A percentile compares a stretch with the other conserved stretches of the same genome.
Conservation (phyloP, 1,284 basidiomycete genomes). For the Porogramme epimiltina region DNA sequence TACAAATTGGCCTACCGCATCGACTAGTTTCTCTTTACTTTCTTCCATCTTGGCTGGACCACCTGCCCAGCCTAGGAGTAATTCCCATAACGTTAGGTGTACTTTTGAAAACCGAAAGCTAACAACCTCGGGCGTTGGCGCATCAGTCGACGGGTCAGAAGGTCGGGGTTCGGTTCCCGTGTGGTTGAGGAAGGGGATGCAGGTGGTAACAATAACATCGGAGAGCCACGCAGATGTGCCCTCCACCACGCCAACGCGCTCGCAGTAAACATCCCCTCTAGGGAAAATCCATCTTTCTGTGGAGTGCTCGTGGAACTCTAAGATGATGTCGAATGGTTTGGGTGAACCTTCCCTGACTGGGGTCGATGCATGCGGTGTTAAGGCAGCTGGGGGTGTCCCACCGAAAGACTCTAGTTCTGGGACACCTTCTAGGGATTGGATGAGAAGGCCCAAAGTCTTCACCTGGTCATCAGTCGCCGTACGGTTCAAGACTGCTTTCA, state of each 20-base stretch:
- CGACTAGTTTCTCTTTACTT: constrained; percentile 41
- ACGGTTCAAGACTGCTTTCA: constrained; percentile 60
- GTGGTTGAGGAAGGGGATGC: background rate
- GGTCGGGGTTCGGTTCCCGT: constrained; percentile 14
- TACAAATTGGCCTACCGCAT: constrained; percentile 45
- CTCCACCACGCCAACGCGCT: constrained; percentile 33
- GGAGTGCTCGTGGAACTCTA: constrained; percentile 66
- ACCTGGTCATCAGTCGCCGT: constrained; percentile 62
- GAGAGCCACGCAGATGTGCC: constrained; percentile 13
- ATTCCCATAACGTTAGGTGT: constrained; percentile 51
- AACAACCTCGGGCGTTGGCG: constrained; percentile 37
- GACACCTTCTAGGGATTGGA: constrained; percentile 51
- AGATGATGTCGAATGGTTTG: constrained; percentile 58
- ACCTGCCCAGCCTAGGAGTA: constrained; percentile 59
- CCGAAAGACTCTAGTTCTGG: constrained; percentile 6
- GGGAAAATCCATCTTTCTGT: constrained; percentile 68
- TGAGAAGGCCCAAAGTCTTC: constrained; percentile 62
- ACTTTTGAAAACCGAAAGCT: constrained; percentile 50
- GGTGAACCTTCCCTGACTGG: constrained; percentile 9
- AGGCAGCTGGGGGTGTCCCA: too few relatives aligned
- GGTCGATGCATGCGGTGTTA: constrained; percentile 19
- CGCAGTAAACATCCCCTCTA: constrained; percentile 52
- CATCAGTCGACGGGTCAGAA: constrained; percentile 12
- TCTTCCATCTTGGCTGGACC: constrained; percentile 46
- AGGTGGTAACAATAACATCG: constrained; percentile 21